Conservation (phyloP, 2,329 filamentous ascomycete species). For the Penicillium paneum region DNA sequence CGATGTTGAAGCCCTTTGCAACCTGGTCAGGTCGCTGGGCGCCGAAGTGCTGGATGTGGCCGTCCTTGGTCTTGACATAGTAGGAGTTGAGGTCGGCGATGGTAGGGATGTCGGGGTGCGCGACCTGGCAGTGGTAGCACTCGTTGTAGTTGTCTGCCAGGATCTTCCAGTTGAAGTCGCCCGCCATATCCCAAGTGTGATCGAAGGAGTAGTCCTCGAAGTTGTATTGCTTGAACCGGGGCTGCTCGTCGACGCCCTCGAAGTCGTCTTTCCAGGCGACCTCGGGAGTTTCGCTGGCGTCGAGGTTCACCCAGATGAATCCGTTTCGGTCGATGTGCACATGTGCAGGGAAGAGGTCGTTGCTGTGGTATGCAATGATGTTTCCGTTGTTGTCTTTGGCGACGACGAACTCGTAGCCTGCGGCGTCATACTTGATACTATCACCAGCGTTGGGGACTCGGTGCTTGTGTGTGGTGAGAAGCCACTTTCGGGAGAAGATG, state of each 20-base stretch:
- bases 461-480: conserved; percentile 39
- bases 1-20: conserved; percentile 24
- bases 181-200: conserved; percentile 58
- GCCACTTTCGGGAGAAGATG: conserved; percentile 56
- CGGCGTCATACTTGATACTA: conserved; percentile 54
- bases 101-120: conserved; percentile 27
- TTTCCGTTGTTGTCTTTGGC: conserved; percentile 50
- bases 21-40: conserved; percentile 22
- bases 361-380: conserved; percentile 50
- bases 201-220: conserved; percentile 58
- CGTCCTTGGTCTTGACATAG: conserved; percentile 48
- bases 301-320: conserved; percentile 60
- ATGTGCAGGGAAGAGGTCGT: conserved; percentile 54
- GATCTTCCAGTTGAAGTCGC: conserved; percentile 61
- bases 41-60: conserved; percentile 52
- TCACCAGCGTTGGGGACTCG: conserved; percentile 54
- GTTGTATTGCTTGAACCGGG: conserved; percentile 49
- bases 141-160: conserved; percentile 64
- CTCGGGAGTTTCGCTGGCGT: conserved; percentile 46
- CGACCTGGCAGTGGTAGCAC: conserved; percentile 31
- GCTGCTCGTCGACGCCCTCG: conserved; percentile 48
- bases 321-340: conserved; percentile 53
- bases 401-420: conserved; percentile 55
- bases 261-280: conserved; percentile 56
- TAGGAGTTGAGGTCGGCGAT: conserved; percentile 58